Conservation (phyloP, 2,329 filamentous ascomycete species). For the Balansia obtecta region DNA sequence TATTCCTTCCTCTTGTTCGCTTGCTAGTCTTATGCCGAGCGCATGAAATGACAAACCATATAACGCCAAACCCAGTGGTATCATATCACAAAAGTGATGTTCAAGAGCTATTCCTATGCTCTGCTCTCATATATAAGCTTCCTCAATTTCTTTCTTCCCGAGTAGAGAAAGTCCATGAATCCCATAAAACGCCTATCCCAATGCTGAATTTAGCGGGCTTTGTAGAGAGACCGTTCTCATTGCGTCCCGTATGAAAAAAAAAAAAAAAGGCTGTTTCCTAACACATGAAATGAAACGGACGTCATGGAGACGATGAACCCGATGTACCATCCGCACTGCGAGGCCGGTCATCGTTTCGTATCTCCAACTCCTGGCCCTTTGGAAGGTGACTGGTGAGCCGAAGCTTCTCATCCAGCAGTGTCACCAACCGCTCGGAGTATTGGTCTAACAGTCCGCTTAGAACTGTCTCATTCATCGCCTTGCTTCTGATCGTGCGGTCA, state of each 20-base stretch:
- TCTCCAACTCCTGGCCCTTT: constrained; percentile 18
- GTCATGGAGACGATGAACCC: constrained; percentile 22
- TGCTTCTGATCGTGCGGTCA: constrained; percentile 41
- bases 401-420: constrained; percentile 61
- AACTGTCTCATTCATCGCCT: constrained; percentile 43
- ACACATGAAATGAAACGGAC: constrained; percentile 9
- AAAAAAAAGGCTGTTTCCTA: neutral
- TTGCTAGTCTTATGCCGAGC: constrained; percentile 1
- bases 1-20: neutral
- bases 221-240: neutral
- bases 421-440: constrained; percentile 61
- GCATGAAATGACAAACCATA: constrained; percentile 3
- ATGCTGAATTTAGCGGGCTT: neutral
- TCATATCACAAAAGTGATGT: constrained; percentile 19
- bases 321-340: constrained; percentile 22
- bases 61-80: constrained; percentile 23
- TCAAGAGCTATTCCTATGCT: constrained; percentile 6
- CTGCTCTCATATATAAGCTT: constrained; percentile 4
- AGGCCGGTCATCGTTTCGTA: constrained; percentile 17
- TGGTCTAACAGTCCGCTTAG: constrained; percentile 57
- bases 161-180: neutral
- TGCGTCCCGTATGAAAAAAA: neutral
- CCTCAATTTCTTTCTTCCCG: neutral
- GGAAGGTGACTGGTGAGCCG: constrained; percentile 28
- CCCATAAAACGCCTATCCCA: constrained; percentile 7